phyloP scores from a whole-genome alignment of 2,329 filamentous ascomycete genomes.

The Periconia sp. region DNA sequence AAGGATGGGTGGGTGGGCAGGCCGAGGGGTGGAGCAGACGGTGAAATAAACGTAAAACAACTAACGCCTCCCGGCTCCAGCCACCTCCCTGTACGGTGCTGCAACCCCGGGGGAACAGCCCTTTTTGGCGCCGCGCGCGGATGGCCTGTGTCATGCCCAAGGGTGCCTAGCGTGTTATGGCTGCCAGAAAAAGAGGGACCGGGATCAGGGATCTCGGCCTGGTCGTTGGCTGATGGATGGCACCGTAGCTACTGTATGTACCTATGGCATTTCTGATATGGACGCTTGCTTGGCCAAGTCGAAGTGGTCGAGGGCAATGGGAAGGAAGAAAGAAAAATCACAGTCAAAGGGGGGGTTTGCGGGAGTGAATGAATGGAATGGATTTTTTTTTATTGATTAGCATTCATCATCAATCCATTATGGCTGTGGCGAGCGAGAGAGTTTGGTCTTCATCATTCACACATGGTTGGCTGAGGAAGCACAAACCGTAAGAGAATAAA shows the following conservation, averaged over 20 bases:
- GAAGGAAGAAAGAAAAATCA: too few relatives aligned
- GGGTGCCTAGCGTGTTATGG: neutral
- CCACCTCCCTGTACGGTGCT: slow-evolving; percentile 31
- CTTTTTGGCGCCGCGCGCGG: slow-evolving; percentile 23
- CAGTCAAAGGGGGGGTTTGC: too few relatives aligned
- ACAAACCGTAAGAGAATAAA: too few relatives aligned
- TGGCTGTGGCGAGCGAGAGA: too few relatives aligned
- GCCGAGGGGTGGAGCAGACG: slow-evolving; percentile 30
- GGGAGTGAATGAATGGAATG: too few relatives aligned
- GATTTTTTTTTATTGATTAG: too few relatives aligned
- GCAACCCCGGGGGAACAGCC: slow-evolving; percentile 32
- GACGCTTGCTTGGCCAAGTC: too few relatives aligned
- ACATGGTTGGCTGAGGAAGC: too few relatives aligned
- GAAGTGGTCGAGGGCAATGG: too few relatives aligned
- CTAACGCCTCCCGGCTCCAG: slow-evolving; percentile 35
- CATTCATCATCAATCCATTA: too few relatives aligned
- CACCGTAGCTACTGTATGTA: neutral
- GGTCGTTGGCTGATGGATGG: neutral
- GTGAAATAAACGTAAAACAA: slow-evolving; percentile 45
- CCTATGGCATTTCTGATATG: neutral
- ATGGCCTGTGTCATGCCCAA: neutral
- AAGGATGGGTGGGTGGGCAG: slow-evolving; percentile 18
- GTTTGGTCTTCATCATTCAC: too few relatives aligned
- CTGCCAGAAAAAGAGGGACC: slow-evolving; percentile 20
- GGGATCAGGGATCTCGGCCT: slow-evolving; percentile 28